Percentiles rank a stretch among this genome's conserved stretches.
These are phyloP conservation scores for Alisma plantagoaquatica DNA, from an alignment of 106 monocot genomes.

Conservation along the genomic window DNA sequence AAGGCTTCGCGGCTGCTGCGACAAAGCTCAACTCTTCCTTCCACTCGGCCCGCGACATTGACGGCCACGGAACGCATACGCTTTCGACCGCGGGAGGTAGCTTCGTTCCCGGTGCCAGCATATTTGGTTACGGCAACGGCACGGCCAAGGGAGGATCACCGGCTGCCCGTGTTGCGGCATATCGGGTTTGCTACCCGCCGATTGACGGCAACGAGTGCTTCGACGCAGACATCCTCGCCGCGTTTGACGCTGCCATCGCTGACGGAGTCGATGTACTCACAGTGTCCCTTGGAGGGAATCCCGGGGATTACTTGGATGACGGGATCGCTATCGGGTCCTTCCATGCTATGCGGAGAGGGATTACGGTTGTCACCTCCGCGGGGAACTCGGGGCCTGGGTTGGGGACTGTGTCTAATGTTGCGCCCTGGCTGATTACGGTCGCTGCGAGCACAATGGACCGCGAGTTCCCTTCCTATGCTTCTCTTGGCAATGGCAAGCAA, in stretches of 20 bases:
- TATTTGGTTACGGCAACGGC: conserved; percentile 37
- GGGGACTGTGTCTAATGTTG: conserved; percentile 26
- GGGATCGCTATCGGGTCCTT: conserved; percentile 3
- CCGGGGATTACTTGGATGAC: neutral
- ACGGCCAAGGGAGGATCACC: conserved; percentile 62
- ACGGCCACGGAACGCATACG: conserved; percentile 13
- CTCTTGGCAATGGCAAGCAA: conserved; percentile 2
- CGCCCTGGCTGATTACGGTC: conserved; percentile 83
- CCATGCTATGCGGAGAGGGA: conserved; percentile 8
- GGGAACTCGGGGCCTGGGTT: neutral
- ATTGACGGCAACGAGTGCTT: conserved; percentile 26
- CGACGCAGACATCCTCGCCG: conserved; percentile 43
- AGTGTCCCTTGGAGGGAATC: conserved; percentile 16
- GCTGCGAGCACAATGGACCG: conserved; percentile 81
- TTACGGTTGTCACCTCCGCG: conserved; percentile 4
- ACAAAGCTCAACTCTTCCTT: neutral
- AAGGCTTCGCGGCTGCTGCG: conserved; percentile 4
- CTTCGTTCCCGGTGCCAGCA: conserved; percentile 29
- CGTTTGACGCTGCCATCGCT: conserved; percentile 45
- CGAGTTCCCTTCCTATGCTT: conserved; percentile 13
- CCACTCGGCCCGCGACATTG: conserved; percentile 2
- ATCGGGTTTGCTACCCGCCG: conserved; percentile 72
- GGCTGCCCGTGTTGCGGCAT: conserved; percentile 52
- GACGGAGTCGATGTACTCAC: conserved; percentile 67
- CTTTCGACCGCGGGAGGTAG: conserved; percentile 19